phyloP scores from a whole-genome alignment of 305 asterid genomes.

The Fraxinus platypoda region DNA sequence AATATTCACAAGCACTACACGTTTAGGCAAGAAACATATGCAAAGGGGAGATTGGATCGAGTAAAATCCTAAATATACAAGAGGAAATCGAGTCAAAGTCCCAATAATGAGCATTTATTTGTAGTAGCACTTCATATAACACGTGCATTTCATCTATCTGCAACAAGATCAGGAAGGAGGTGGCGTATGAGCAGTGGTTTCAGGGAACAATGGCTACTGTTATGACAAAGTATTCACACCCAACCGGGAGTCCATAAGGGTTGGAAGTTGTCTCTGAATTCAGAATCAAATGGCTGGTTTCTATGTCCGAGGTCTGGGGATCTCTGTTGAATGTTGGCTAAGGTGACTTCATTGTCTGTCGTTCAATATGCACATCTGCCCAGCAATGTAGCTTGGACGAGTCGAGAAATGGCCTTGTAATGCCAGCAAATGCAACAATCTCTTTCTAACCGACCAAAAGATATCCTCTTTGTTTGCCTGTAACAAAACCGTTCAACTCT shows the following conservation, averaged over 20 bases:
- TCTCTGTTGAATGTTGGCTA: slow-evolving; percentile 21
- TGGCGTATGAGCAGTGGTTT: slow-evolving; percentile 62
- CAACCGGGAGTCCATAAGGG: slow-evolving; percentile 72
- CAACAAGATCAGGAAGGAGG: slow-evolving; percentile 85
- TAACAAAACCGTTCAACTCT: slow-evolving; percentile 38
- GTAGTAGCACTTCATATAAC: not conserved
- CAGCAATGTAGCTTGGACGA: slow-evolving; percentile 70
- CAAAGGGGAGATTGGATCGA: slow-evolving; percentile 43
- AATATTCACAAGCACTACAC: slow-evolving; percentile 7
- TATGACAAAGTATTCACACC: slow-evolving; percentile 87
- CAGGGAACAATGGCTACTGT: slow-evolving; percentile 93
- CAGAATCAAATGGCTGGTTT: slow-evolving; percentile 40
- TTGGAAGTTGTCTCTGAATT: slow-evolving; percentile 40
- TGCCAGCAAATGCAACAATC: no score
- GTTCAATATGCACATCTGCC: slow-evolving; percentile 94
- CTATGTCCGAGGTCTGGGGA: slow-evolving; percentile 40
- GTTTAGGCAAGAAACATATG: slow-evolving; percentile 25
- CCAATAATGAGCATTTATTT: slow-evolving; percentile 18
- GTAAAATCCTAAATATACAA: slow-evolving; percentile 43
- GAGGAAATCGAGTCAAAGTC: slow-evolving; percentile 19
- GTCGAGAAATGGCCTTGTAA: slow-evolving; percentile 52
- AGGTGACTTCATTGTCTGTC: slow-evolving; percentile 50
- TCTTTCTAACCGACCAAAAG: no score
- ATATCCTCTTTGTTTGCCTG: no score
- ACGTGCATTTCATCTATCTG: slow-evolving; percentile 57